Base-by-base conservation (phyloP, 192 early-diverging fungal species). In the Gonapodya prolifera region DNA sequence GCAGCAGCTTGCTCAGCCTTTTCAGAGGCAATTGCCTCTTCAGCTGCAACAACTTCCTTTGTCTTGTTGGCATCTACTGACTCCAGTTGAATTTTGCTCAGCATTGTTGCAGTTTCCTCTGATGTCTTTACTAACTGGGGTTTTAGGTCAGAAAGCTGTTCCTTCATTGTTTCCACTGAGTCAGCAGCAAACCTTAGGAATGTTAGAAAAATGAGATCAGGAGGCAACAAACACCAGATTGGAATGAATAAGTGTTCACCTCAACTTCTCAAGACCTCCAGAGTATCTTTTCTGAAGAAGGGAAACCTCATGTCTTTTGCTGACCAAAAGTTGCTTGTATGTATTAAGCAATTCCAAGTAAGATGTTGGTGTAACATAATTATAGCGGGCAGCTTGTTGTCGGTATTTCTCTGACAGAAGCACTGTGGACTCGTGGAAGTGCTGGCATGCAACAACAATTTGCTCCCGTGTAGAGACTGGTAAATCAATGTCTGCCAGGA, bases 331-430 rank as follows among this genome's bases (percentile, higher is more conserved):
- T 33, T 80, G 80, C 76, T 89, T 84, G 78, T 88, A 89, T 23
- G 88, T 84, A 73, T 81, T 78, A 78, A 89, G 87, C 1, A 89
- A 81, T 78, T 89, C 85, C 35, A 89, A 78, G 75, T 89, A 89
- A 18, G 88, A 89, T 35, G 87, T 88, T 13, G 88, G 87, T 2
- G 88, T 89, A 0, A 89, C 88, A 70, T 89, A 89, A 75, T 89
- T 89, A 76, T 89, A 84, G 61, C 88, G 76, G 35, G 81, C 78
- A 2, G 84, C 76, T 17, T 77, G 81, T 69, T 75, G 71, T 0
- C 85, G 71, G 75, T 84, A 89, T 32, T 83, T 81, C 16, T 76
- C 83, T 8, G 88, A 89, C 71, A 85, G 84, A 23, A 33, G 75
- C 34, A 77, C 34, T 17, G 86, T 89, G 70, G 82, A 81, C 35